Evolutionary conservation across 805 yeast genomes (phyloP), one percentile per base, ranked within the genome.

Genomic region (Wickerhamomyces kurtzmanii): DNA sequence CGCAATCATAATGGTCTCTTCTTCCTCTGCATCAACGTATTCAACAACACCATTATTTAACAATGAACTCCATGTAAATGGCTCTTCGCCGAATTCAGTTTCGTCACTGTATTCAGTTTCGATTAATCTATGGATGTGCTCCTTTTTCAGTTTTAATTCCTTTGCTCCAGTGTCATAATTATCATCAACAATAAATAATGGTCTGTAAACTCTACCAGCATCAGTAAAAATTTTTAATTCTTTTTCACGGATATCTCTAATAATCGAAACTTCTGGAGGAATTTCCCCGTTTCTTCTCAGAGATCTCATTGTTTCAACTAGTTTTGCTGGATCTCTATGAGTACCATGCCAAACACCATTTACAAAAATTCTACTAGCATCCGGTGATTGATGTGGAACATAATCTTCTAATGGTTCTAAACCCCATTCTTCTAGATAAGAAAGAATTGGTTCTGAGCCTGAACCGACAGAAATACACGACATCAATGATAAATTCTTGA

Each of bases 261-360:
- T 86, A 51, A 91, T 84, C 13, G 96, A 85, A 31, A 93, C 96
- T 61, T 91, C 98, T 10, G 97, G 83, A 19, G 91, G 76, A 33
- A 91, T 84, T 48, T 91, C 95, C 45, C 97, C 96, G 51, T 76
- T 79, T 68, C 98, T 80, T 62, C 98, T 75, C 51, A 91, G 68
- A 31, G 81, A 75, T 51, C 91, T 75, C 75, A 91, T 80, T 13
- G 96, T 87, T 26, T 81, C 87, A 31, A 84, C 89, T 48, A 91
- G 70, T 52, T 75, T 72, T n/a, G 87, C 82, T 20, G 98, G 96
- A 42, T 89, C 95, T 60, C 94, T 75, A 52, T 89, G 97, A 21
- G 93, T 89, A 62, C 99, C 99, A 28, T 87, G 93, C 99, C 99
- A 91, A 31, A 89, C 96, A 69, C 99, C 99, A 51, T 91, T 91